phyloP scores from a whole-genome alignment of 2,329 filamentous ascomycete species.

The Botrytis porri region DNA sequence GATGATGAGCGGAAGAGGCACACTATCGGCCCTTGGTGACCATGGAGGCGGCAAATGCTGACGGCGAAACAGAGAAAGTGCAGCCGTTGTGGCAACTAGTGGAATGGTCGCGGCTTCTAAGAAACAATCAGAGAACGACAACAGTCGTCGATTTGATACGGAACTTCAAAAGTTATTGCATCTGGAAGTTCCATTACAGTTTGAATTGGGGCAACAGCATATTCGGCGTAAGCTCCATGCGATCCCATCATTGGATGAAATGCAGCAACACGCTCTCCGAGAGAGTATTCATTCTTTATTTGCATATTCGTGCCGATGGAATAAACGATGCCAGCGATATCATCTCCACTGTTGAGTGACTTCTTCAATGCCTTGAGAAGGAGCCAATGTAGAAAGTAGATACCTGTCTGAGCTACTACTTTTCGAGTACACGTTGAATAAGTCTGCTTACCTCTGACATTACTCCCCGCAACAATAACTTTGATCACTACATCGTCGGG shows the following conservation, averaged over 20 bases:
- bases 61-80: conserved; percentile 39
- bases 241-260: conserved; percentile 49
- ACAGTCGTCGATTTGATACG: conserved; percentile 40
- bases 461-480: conserved; percentile 31
- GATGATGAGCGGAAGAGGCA: conserved; percentile 40
- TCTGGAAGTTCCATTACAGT: conserved; percentile 47
- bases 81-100: conserved; percentile 43
- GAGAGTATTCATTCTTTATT: conserved; percentile 37
- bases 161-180: conserved; percentile 26
- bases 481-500: conserved; percentile 32
- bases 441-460: conserved; percentile 20
- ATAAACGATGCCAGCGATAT: conserved; percentile 43
- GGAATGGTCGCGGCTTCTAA: conserved; percentile 43
- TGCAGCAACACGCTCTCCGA: conserved; percentile 46
- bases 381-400: neutral
- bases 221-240: conserved; percentile 57
- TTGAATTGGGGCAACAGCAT: conserved; percentile 52
- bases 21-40: conserved; percentile 34
- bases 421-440: neutral
- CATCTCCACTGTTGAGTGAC: conserved; percentile 32
- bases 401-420: neutral
- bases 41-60: conserved; percentile 42
- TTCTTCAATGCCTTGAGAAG: conserved; percentile 20
- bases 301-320: conserved; percentile 46
- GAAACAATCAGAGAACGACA: conserved; percentile 42